Evolutionary conservation across 2,329 filamentous ascomycete species (phyloP), one percentile per base, ranked within the genome.

Genomic region (Pseudocercospora macadamiae): DNA sequence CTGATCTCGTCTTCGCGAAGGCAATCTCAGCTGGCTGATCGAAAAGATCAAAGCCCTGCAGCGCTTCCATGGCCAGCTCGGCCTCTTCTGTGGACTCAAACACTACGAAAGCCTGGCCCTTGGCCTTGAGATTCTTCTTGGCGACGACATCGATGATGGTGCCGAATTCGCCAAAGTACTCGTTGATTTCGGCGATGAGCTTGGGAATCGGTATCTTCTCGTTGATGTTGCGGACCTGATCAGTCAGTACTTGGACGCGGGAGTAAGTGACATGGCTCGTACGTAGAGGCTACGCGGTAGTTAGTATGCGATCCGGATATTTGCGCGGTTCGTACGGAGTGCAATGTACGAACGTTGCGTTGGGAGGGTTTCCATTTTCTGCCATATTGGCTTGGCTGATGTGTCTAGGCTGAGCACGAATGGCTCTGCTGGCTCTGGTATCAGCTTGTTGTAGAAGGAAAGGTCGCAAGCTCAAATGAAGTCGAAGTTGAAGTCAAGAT

Each of bases 21-120:
- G 91, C 88, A 30, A 97, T 76, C 60, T 87, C 84, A 88, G 99
- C 96, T 1, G 89, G 88, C 78, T 97, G 96, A 51, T 90, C 91
- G 69, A 96, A 96, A 3, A 99, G 79, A 68, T 96, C 90, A 74
- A 99, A 99, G 7, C 91, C 93, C 70, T 97, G 89, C 62, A 96
- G 82, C 68, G 96, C 91, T 52, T 96, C 90, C 62, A 97, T 89
- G 16, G 95, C 93, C 63, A 86, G 83, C 53, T 84, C 80, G 3
- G 93, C 93, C n/a, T 87, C 85, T 55, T 92, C 89, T n/a, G 88
- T 80, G 61, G 81, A 84, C 68, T 96, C 91, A 73, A 92, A 97
- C 45, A 97, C 92, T 51, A 99, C 79, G 73, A 99, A 99, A 0
- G 95, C 95, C 77, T 99, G 95, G 10, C 95, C 95, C 74, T 96